Percentiles rank a stretch among this genome's conserved stretches.
Evolutionary conservation across 2,329 filamentous ascomycete species (phyloP).

Genomic region (Cladosporium sphaerospermum): DNA sequence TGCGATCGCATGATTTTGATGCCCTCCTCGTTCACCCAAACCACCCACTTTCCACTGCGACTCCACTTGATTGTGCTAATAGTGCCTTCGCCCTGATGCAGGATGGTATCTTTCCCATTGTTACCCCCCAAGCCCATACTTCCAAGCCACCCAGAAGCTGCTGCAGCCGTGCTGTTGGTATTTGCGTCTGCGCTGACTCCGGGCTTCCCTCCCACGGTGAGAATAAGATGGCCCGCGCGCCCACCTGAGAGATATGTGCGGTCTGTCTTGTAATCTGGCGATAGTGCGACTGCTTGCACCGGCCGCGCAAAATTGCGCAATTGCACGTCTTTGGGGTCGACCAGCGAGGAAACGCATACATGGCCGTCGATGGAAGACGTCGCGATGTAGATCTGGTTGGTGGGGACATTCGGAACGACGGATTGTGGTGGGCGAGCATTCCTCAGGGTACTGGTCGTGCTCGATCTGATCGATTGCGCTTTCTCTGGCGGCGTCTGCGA

Average conservation of each 20-base stretch:
- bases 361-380: constrained; percentile 95
- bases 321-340: constrained; percentile 84
- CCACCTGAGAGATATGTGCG: constrained; percentile 86
- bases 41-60: constrained; percentile 81
- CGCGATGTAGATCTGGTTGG: constrained; percentile 87
- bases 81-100: constrained; percentile 87
- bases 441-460: background rate
- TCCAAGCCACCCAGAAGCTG: constrained; percentile 79
- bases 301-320: constrained; percentile 90
- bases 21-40: constrained; percentile 93
- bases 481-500: background rate
- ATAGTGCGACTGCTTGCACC: constrained; percentile 86
- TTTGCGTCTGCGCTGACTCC: constrained; percentile 80
- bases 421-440: constrained; percentile 20
- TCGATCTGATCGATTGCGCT: constrained; percentile 1
- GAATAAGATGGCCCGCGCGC: constrained; percentile 75
- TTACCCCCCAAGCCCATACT: constrained; percentile 71
- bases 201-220: constrained; percentile 73
- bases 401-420: constrained; percentile 65
- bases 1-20: constrained; percentile 97
- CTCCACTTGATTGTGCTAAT: constrained; percentile 96
- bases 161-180: constrained; percentile 75
- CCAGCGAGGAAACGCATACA: constrained; percentile 80
- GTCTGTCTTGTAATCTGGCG: constrained; percentile 88
- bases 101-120: constrained; percentile 73